Percentiles rank a stretch among this genome's conserved stretches.
phyloP scores from a whole-genome alignment of 1,284 basidiomycete genomes.

The Rhodotorula sp. region DNA sequence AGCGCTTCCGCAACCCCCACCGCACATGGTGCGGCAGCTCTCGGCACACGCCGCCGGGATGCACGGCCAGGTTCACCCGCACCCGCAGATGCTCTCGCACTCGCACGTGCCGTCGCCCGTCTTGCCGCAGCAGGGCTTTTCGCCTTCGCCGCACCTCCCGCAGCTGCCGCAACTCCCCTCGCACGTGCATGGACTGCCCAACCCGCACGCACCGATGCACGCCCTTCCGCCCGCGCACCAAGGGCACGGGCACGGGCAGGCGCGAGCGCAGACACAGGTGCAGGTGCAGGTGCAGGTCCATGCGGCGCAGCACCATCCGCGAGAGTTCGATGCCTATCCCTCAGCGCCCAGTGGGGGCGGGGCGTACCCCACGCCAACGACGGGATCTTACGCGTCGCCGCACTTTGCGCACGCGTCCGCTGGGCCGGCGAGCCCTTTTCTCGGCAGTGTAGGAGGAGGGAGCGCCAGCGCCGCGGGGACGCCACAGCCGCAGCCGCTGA shows the following conservation, averaged over 20 bases:
- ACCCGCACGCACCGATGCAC: neutral
- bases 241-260: neutral
- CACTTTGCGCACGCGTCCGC: neutral
- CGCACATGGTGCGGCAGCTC: neutral
- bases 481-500: neutral
- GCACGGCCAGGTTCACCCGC: neutral
- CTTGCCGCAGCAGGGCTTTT: neutral
- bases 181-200: neutral
- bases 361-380: constrained; percentile 9
- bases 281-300: constrained; percentile 15
- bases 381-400: neutral
- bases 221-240: neutral
- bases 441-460: neutral
- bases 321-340: neutral
- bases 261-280: constrained; percentile 3
- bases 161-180: neutral
- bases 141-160: neutral
- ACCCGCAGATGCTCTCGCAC: neutral
- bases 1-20: neutral
- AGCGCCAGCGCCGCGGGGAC: neutral
- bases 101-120: neutral
- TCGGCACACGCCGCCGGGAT: neutral
- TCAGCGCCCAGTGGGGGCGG: neutral
- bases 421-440: neutral
- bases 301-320: neutral